Evolutionary conservation across 1,284 basidiomycete genomes (phyloP), one percentile per base, ranked within the genome.

Genomic region (Sphagnurus paluster): DNA sequence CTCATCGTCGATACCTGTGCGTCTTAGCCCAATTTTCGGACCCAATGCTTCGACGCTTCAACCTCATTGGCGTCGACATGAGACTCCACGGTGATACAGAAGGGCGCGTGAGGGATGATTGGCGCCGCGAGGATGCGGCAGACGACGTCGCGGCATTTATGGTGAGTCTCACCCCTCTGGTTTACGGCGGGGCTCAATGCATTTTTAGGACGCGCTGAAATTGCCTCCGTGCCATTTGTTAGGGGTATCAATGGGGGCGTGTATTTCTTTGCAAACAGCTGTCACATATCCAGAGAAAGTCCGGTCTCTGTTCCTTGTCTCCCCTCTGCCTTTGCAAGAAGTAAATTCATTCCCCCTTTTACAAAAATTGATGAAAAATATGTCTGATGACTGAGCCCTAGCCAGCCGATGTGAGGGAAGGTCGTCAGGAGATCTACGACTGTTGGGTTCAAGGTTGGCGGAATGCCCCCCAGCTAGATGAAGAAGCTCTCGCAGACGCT

Each of bases 191-290:
- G 17, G 16, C 34, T 14, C 24, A 26, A 14, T 26, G 39, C 29
- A 28, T 24, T 23, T 41, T 10, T 48, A 69, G 67, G 62, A 68
- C 38, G 65, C 65, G 8, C 49, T 71, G 11, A 45, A 56, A 28
- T 54, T 69, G 20, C 62, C 64, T 7, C 56, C 63, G 3, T 69
- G 63, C 41, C 68, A 70, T 50, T 39, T 70, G 5, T 53, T 67
- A 28, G 68, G 68, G 2, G 23, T 68, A 4, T 69, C 68, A 0
- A 60, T 68, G 60, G 68, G 68, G 4, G 51, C 66, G 1, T 63
- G 59, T 48, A 59, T 67, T 10, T 59, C 64, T 9, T 42, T 68
- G 13, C 58, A 69, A 47, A 48, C 61, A 21, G 61, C 65, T 17
- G 55, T 67, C 2, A 50, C 52, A 9, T 56, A 64, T 40, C 68